phyloP scores from a whole-genome alignment of 495 filamentous ascomycete species.

The Bombardia bombarda region DNA sequence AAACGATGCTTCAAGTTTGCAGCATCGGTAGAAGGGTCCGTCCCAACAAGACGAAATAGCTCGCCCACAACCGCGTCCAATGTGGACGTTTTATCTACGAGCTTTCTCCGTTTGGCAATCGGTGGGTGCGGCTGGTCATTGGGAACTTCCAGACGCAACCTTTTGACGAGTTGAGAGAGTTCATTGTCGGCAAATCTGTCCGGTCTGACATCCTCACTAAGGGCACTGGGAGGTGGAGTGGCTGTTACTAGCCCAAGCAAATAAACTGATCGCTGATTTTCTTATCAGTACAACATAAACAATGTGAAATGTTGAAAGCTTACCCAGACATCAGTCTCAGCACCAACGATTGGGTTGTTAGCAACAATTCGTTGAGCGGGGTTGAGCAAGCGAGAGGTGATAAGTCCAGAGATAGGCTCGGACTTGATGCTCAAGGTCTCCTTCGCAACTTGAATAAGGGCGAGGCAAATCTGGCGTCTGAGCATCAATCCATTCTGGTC shows the following conservation, averaged over 20 bases:
- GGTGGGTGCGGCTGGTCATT: conserved; percentile 11
- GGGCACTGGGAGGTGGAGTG: conserved; percentile 4
- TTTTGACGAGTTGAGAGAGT: conserved; percentile 19
- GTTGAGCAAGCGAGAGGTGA: conserved; percentile 23
- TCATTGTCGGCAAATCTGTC: conserved; percentile 20
- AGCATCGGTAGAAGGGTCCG: conserved; percentile 7
- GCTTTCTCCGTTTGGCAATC: conserved; percentile 26
- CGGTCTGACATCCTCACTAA: conserved; percentile 7
- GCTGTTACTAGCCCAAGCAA: conserved; percentile 19
- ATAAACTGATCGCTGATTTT: conserved; percentile 21
- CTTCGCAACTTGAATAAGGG: conserved; percentile 26
- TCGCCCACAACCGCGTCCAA: conserved; percentile 3
- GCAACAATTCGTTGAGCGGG: conserved; percentile 16
- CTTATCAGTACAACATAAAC: conserved; percentile 12
- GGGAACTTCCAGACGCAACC: conserved; percentile 7
- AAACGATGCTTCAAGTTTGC: conserved; percentile 12
- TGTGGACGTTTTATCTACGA: conserved; percentile 6
- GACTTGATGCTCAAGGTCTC: conserved; percentile 17
- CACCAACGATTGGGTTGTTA: conserved; percentile 12
- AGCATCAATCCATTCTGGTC: conserved; percentile 9
- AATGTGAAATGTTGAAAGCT: too few relatives aligned
- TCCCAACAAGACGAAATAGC: conserved; percentile 16
- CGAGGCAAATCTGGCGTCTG: conserved; percentile 14
- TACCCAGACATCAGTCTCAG: conserved; percentile 28
- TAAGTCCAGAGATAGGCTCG: conserved; percentile 25